Conservation (phyloP, 2,329 filamentous ascomycete species). For the Plenodomus biglobosus region DNA sequence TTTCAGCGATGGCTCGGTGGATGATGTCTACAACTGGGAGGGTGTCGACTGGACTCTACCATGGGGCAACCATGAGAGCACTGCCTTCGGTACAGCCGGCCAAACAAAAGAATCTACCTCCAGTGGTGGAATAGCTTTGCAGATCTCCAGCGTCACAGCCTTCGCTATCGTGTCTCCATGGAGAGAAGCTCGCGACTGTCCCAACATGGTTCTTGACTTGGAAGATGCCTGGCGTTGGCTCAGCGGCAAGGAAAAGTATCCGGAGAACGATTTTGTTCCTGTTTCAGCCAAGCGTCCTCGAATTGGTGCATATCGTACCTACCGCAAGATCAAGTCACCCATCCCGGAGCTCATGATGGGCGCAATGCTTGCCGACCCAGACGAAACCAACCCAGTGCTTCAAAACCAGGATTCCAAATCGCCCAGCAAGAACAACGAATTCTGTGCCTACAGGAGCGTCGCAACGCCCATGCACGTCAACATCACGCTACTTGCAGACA, state of each 20-base stretch:
- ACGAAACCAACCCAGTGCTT: background rate
- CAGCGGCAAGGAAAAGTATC: background rate
- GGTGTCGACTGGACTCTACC: constrained; percentile 14
- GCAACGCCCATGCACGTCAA: constrained; percentile 13
- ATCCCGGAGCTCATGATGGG: constrained; percentile 16
- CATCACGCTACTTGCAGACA: constrained; percentile 14
- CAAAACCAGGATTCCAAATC: constrained; percentile 7
- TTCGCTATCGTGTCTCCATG: background rate
- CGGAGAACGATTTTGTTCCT: constrained; percentile 1
- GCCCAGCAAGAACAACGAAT: constrained; percentile 2
- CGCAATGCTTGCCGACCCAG: background rate
- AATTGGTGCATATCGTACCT: background rate
- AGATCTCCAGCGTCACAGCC: background rate
- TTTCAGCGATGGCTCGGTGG: constrained; percentile 18
- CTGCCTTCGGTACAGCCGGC: background rate
- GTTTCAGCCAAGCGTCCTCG: constrained; percentile 5
- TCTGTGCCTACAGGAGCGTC: constrained; percentile 19
- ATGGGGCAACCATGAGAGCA: constrained; percentile 5
- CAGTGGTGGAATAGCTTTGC: background rate
- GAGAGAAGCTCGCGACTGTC: constrained; percentile 14
- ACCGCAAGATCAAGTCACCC: constrained; percentile 8
- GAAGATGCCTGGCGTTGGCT: constrained; percentile 23
- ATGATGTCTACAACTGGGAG: constrained; percentile 20
- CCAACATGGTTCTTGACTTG: constrained; percentile 16
- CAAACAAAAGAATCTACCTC: background rate